Evolutionary conservation across 2,329 filamentous ascomycete genomes (phyloP).

Genomic region (Sphaerulina musiva): DNA sequence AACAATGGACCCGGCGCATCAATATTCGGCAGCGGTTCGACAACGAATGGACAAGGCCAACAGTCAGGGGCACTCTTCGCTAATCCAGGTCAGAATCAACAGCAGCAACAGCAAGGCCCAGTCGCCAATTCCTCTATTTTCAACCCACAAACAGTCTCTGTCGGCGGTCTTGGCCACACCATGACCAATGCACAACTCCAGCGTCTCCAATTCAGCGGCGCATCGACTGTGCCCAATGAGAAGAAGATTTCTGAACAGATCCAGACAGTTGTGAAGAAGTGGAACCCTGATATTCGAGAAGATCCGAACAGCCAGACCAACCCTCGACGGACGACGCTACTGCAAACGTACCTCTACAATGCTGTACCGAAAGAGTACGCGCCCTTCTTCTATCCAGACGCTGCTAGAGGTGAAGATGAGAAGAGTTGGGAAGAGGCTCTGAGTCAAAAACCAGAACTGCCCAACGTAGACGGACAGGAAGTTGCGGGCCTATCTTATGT

Average conservation of each 20-base stretch:
- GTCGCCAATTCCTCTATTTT: conserved; percentile 22
- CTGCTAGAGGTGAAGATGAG: conserved; percentile 57
- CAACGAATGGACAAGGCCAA: conserved; percentile 3
- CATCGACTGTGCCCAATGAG: conserved; percentile 42
- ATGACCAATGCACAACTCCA: conserved; percentile 27
- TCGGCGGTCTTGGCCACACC: conserved; percentile 19
- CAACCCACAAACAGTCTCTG: conserved; percentile 20
- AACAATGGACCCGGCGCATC: conserved; percentile 9
- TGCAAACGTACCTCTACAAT: conserved; percentile 85
- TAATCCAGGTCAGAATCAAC: conserved; percentile 13
- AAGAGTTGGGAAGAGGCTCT: conserved; percentile 80
- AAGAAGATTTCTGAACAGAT: conserved; percentile 72
- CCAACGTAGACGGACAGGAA: conserved; percentile 20
- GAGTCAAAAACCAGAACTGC: conserved; percentile 62
- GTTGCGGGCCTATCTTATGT: conserved; percentile 53
- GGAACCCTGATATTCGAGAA: conserved; percentile 57
- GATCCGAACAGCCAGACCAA: conserved; percentile 34
- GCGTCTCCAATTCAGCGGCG: conserved; percentile 22
- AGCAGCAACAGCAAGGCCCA: conserved; percentile 21
- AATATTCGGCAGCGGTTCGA: conserved; percentile 11
- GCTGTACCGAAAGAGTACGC: conserved; percentile 66
- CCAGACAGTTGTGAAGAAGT: conserved; percentile 62
- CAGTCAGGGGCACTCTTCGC: neutral
- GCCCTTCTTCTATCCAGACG: conserved; percentile 67
- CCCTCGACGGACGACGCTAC: conserved; percentile 49